Percentiles rank a stretch among this genome's conserved stretches.
These are phyloP conservation scores for Volvox carteri DNA, from an alignment of 163 green algal species.

Conservation along the genomic window DNA sequence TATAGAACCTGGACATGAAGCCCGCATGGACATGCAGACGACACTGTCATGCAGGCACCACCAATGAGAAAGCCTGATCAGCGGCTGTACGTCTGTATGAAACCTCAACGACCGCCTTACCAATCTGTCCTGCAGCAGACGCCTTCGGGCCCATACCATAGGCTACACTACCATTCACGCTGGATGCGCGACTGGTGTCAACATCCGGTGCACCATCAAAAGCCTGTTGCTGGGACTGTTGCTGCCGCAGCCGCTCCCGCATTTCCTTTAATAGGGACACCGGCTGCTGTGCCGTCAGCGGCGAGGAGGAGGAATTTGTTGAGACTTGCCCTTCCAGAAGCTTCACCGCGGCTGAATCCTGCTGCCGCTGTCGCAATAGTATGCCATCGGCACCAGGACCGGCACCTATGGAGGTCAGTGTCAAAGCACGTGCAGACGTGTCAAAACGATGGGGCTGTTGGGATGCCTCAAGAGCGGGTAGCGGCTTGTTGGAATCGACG, in stretches of 20 bases:
- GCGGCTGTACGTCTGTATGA: too few species aligned
- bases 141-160: not conserved
- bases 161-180: not conserved
- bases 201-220: not conserved
- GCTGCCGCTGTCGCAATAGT: not conserved
- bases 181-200: not conserved
- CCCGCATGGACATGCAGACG: too few species aligned
- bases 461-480: not conserved
- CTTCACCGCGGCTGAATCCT: not conserved
- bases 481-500: not conserved
- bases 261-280: constrained; percentile 54
- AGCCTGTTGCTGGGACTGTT: constrained; percentile 12
- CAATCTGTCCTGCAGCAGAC: not conserved
- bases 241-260: constrained; percentile 51
- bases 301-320: not conserved
- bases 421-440: not conserved
- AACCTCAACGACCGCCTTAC: not conserved
- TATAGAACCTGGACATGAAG: too few species aligned
- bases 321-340: not conserved
- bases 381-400: not conserved
- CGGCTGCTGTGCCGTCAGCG: too few species aligned
- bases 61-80: too few species aligned
- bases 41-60: too few species aligned
- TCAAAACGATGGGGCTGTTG: not conserved
- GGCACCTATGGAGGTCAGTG: too few species aligned